phyloP scores from a whole-genome alignment of 176 grass and related monocot species.

The Carex littledalei region DNA sequence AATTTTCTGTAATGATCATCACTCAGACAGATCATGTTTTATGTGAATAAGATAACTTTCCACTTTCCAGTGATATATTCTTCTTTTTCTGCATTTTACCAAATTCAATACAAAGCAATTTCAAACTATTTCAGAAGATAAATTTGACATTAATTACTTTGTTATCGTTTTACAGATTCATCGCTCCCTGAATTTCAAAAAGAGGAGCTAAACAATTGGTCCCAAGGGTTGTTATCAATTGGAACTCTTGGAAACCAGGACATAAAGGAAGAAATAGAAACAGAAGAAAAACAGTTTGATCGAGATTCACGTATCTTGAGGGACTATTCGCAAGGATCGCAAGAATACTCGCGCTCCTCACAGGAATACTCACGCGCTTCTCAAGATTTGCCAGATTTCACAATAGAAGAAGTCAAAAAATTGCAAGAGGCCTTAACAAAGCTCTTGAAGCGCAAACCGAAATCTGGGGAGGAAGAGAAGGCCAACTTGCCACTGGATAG shows the following conservation, averaged over 20 bases:
- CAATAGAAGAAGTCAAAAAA: constrained; percentile 63
- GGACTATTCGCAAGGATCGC: constrained; percentile 1
- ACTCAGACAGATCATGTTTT: neutral
- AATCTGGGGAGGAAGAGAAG: constrained; percentile 29
- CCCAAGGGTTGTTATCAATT: constrained; percentile 50
- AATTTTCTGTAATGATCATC: neutral
- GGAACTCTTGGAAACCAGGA: constrained; percentile 53
- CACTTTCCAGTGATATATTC: neutral
- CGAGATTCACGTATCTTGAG: neutral
- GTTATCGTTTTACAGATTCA: constrained; percentile 28
- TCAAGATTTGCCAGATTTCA: constrained; percentile 56
- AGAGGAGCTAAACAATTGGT: constrained; percentile 32
- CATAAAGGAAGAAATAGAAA: constrained; percentile 21
- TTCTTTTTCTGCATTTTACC: neutral
- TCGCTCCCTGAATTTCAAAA: constrained; percentile 23
- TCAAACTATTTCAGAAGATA: neutral
- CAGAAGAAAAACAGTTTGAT: constrained; percentile 4
- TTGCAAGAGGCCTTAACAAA: constrained; percentile 64
- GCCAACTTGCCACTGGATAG: constrained; percentile 56
- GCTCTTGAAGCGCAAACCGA: constrained; percentile 40
- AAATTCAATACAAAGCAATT: neutral
- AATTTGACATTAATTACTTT: neutral
- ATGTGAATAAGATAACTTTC: neutral
- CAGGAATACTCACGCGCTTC: neutral
- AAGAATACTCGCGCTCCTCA: neutral